Percentiles rank a stretch among this genome's conserved stretches.
Evolutionary conservation across 768 basidiomycete species (phyloP).

Genomic region (Lactarius hatsudake): DNA sequence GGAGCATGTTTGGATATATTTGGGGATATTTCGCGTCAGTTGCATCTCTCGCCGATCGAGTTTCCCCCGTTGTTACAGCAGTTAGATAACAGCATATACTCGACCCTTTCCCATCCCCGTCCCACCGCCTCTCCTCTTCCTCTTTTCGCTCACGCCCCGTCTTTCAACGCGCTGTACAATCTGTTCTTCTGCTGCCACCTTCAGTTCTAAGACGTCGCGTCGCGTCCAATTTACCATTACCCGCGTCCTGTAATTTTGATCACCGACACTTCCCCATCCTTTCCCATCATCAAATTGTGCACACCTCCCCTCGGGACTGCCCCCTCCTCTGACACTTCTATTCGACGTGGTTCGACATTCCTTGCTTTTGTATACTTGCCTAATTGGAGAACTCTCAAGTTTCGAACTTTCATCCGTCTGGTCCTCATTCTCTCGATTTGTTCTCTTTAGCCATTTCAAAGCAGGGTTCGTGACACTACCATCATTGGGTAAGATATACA

Average conservation of each 20-base stretch:
- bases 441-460: background rate
- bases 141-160: background rate
- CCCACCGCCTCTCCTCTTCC: background rate
- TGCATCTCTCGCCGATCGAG: slow-evolving; percentile 4
- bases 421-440: slow-evolving; percentile 7
- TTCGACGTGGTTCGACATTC: slow-evolving; percentile 2
- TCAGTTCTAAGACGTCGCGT: background rate
- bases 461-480: slow-evolving; percentile 13
- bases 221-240: background rate
- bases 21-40: slow-evolving; percentile 19
- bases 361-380: slow-evolving; percentile 18
- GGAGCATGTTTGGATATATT: slow-evolving; percentile 20
- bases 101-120: slow-evolving; percentile 1
- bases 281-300: background rate
- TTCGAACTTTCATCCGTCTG: background rate
- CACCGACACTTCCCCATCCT: background rate
- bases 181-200: slow-evolving; percentile 7
- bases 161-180: slow-evolving; percentile 18
- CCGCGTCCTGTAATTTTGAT: slow-evolving; percentile 7
- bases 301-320: background rate
- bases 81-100: slow-evolving; percentile 21
- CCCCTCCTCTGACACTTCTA: background rate
- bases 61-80: background rate
- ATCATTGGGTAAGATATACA: slow-evolving; percentile 4
- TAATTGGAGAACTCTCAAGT: background rate